Evolutionary conservation across 2,329 filamentous ascomycete genomes (phyloP).

Genomic region (Penicillium nordicum): DNA sequence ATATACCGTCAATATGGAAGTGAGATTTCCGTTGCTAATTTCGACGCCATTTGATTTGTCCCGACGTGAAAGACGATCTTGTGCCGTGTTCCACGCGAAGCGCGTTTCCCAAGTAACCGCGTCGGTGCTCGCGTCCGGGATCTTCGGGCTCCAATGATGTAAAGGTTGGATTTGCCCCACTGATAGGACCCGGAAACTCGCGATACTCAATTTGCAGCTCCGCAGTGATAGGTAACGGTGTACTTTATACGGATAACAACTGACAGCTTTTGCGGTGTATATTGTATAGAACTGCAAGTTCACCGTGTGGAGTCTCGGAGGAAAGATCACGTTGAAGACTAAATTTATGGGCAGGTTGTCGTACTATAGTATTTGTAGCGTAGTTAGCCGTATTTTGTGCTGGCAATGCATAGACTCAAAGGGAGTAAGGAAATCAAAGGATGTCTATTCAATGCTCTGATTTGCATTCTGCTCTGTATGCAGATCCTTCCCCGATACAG

Average conservation of each 20-base stretch:
- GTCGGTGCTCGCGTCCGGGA: constrained; percentile 22
- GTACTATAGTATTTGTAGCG: neutral
- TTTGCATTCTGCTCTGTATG: constrained; percentile 13
- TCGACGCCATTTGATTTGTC: neutral
- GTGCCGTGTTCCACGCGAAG: constrained; percentile 14
- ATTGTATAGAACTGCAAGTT: constrained; percentile 11
- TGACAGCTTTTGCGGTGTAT: constrained; percentile 12
- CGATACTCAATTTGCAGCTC: constrained; percentile 7
- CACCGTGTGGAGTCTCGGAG: constrained; percentile 1
- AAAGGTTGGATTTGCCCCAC: constrained; percentile 17
- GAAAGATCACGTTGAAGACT: neutral
- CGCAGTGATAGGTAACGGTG: constrained; percentile 8
- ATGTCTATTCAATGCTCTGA: constrained; percentile 14
- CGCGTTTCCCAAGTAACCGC: constrained; percentile 32
- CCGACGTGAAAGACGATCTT: neutral
- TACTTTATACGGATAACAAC: neutral
- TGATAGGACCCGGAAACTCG: constrained; percentile 17
- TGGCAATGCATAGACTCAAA: neutral
- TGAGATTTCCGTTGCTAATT: neutral
- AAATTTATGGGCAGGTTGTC: neutral
- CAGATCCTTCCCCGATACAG: constrained; percentile 15
- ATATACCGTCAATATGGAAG: neutral
- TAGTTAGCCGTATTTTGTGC: neutral
- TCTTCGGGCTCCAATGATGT: constrained; percentile 19
- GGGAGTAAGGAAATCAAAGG: constrained; percentile 10